phyloP scores from a whole-genome alignment of 768 basidiomycete species.

The Lactarius evosmus region DNA sequence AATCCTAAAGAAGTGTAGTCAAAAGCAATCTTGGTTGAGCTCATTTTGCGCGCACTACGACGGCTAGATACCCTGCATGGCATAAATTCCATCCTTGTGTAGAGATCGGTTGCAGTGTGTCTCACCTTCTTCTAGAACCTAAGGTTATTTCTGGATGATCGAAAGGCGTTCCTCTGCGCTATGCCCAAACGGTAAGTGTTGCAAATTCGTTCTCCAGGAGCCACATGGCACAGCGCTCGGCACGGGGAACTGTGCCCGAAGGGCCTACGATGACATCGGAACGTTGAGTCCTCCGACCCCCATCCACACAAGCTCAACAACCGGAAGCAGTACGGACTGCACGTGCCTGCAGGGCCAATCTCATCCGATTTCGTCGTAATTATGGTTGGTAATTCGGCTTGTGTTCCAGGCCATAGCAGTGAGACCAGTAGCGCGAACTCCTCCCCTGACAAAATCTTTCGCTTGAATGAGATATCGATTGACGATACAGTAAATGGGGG shows the following conservation, averaged over 20 bases:
- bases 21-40: too few species aligned
- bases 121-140: background rate
- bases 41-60: background rate
- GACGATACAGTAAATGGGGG: background rate
- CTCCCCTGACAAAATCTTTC: background rate
- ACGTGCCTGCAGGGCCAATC: background rate
- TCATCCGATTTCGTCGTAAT: background rate
- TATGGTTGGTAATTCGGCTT: background rate
- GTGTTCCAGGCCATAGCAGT: background rate
- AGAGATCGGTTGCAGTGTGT: background rate
- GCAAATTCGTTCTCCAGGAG: background rate
- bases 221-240: background rate
- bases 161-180: background rate
- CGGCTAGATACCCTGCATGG: background rate
- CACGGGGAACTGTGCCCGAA: background rate
- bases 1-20: too few species aligned
- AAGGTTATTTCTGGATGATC: background rate
- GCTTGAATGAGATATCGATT: background rate
- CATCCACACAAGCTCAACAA: background rate
- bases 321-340: background rate
- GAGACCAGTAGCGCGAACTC: background rate
- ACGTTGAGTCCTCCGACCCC: background rate
- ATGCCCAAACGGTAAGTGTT: background rate
- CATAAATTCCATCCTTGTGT: background rate
- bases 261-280: background rate